Conservation (phyloP, 768 basidiomycete genomes). For the Termitomyces sp. region DNA sequence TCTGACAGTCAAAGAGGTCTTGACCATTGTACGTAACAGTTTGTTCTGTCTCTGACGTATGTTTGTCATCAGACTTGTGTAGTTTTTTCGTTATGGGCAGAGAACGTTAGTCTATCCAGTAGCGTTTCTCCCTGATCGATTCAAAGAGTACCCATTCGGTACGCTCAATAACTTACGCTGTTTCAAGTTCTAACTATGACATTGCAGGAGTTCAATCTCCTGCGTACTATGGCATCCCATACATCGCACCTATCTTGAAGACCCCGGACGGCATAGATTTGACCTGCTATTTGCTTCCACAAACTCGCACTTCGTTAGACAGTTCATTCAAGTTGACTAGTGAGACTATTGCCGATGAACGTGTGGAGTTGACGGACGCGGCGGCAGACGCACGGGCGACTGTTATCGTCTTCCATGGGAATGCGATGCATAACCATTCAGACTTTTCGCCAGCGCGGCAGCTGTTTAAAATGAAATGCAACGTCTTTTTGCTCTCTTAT, state of each 20-base stretch:
- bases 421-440: constrained; percentile 70
- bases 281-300: constrained; percentile 13
- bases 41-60: neutral
- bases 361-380: constrained; percentile 13
- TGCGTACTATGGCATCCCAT: constrained; percentile 5
- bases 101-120: constrained; percentile 13
- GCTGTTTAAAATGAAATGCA: constrained; percentile 70
- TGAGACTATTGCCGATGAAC: neutral
- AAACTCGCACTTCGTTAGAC: constrained; percentile 5
- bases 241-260: constrained; percentile 9
- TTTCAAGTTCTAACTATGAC: neutral
- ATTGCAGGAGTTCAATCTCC: constrained; percentile 1
- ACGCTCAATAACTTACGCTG: neutral
- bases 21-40: neutral
- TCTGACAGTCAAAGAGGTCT: neutral
- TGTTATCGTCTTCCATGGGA: constrained; percentile 85
- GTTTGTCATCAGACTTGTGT: neutral
- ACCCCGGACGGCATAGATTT: constrained; percentile 14
- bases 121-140: constrained; percentile 1
- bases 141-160: neutral
- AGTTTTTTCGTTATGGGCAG: constrained; percentile 15
- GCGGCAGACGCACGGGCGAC: constrained; percentile 50
- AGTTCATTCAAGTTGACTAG: neutral
- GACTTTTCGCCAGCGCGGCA: constrained; percentile 61
- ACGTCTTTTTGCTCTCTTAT: constrained; percentile 86